Conservation (phyloP, 495 filamentous ascomycete species). For the Polyplosphaeria fusca region DNA sequence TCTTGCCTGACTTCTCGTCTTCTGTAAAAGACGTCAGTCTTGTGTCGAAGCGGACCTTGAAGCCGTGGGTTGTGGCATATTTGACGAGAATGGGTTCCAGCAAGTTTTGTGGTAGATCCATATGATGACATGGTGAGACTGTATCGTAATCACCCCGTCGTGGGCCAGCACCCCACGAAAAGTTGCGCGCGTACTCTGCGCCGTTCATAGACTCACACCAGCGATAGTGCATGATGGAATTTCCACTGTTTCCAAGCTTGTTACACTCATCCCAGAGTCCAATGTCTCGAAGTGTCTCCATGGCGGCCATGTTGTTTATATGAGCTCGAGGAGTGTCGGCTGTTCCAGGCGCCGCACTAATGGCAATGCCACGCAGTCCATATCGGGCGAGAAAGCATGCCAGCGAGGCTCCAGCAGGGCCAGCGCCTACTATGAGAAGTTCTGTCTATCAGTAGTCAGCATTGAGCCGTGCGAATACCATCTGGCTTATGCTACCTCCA, state of each 20-base stretch:
- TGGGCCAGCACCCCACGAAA: conserved; percentile 52
- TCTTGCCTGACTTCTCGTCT: conserved; percentile 34
- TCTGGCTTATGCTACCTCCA: not conserved
- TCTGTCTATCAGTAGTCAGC: conserved; percentile 42
- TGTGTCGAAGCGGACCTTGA: conserved; percentile 45
- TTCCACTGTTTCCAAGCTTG: conserved; percentile 40
- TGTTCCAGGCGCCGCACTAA: conserved; percentile 46
- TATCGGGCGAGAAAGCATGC: conserved; percentile 55
- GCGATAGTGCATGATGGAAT: conserved; percentile 49
- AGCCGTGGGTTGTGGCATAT: conserved; percentile 42
- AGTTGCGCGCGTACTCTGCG: conserved; percentile 52
- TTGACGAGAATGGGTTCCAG: conserved; percentile 47
- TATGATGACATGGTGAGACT: conserved; percentile 44
- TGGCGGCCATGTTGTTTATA: conserved; percentile 59
- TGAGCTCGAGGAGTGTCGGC: conserved; percentile 55
- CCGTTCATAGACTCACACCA: conserved; percentile 56
- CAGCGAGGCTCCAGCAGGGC: conserved; percentile 54
- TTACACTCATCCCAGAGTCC: conserved; percentile 50
- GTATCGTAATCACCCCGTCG: conserved; percentile 52
- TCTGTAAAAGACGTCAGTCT: conserved; percentile 38
- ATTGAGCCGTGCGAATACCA: not conserved
- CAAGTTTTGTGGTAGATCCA: conserved; percentile 48
- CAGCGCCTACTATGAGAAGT: conserved; percentile 55
- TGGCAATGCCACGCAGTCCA: conserved; percentile 50
- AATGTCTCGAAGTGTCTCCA: conserved; percentile 58